Base-by-base conservation (phyloP, 148 eudicot genomes). In the Polygonum aviculare region DNA sequence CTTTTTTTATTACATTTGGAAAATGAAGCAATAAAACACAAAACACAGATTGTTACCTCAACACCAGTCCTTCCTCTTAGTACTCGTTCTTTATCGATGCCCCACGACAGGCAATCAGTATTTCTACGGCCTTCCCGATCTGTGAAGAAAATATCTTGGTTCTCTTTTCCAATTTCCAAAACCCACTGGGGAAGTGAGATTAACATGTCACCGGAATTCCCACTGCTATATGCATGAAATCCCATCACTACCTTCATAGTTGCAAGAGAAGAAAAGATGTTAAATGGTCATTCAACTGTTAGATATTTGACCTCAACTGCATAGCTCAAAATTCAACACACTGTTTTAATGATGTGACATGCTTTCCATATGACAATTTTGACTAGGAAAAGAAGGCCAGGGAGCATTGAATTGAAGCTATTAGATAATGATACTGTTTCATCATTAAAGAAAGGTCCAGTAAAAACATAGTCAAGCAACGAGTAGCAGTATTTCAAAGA, bases 151-250 rank as follows among this genome's bases (percentile, higher is more conserved):
- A 89, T 87, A 78, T 88, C 92, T 76, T 84, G 92, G 78, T 90
- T 88, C 76, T 82, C 87, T 82, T 87, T 87, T 51, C 90, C 92
- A 48, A 88, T 87, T 80, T 90, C 92, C 80, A 88, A 51, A 50
- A 90, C 85, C 96, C 96, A 91, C 63, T 89, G 90, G 11, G 96
- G 96, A 14, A 90, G 90, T 45, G 91, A 81, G 77, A 87, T 82
- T 40, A 77, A 75, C 54, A 74, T 78, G 84, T 80, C 83, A 75
- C 86, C 78, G 45, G 87, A 83, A 48, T 85, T 86, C 72, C 84
- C 79, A 73, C 90, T 87, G 78, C 86, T 88, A 77, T 75, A 83
- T 71, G 87, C 92, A 76, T 88, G 87, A 83, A 88, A 88, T 47
- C 88, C 84, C 92, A 88, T 73, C 12, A 80, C 92, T 84, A 87